These are phyloP conservation scores for Aspergillus nidulans DNA, from an alignment of 495 filamentous ascomycete species.

Conservation along the genomic window DNA sequence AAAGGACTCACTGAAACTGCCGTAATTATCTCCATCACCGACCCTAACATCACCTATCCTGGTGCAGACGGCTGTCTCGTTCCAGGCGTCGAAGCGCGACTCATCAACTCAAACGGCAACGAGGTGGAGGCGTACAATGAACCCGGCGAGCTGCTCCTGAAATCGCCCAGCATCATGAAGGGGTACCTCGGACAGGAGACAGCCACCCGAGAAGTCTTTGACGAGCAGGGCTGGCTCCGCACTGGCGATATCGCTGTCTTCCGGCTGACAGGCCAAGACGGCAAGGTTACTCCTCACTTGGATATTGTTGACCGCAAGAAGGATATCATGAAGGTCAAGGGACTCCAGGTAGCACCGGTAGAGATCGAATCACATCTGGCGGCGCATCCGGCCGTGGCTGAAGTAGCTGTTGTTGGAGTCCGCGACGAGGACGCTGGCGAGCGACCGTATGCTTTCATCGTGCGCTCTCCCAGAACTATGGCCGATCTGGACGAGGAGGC, in stretches of 20 bases:
- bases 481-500: not conserved
- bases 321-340: conserved; percentile 81
- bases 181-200: conserved; percentile 49
- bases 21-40: not conserved
- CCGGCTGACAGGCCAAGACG: conserved; percentile 35
- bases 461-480: not conserved
- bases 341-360: conserved; percentile 79
- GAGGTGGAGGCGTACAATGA: conserved; percentile 31
- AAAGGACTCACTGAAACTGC: not conserved
- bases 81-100: not conserved
- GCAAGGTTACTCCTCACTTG: conserved; percentile 37
- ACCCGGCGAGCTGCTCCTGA: conserved; percentile 57
- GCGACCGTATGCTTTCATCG: not conserved
- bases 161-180: conserved; percentile 50
- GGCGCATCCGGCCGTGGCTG: conserved; percentile 60
- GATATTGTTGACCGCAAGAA: conserved; percentile 55
- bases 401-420: conserved; percentile 76
- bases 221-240: conserved; percentile 52
- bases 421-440: conserved; percentile 1
- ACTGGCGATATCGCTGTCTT: conserved; percentile 45
- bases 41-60: not conserved
- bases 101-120: conserved; percentile 36
- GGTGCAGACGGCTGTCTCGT: not conserved
- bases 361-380: conserved; percentile 77
- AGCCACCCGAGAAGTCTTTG: conserved; percentile 45